phyloP scores from a whole-genome alignment of 1,284 basidiomycete genomes.

The Lignosus rhinocerotis region DNA sequence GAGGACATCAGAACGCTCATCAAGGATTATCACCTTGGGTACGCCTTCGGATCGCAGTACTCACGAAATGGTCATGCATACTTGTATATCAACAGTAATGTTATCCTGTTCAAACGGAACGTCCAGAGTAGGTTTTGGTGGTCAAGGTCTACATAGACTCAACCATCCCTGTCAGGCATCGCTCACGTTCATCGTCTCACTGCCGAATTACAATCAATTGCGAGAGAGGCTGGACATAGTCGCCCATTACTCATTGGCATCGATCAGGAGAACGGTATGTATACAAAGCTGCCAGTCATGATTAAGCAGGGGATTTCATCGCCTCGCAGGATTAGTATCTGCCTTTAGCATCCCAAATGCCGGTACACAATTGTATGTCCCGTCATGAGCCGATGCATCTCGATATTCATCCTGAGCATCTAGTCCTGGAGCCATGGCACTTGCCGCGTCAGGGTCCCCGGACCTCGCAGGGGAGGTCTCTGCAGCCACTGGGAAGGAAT shows the following conservation, averaged over 20 bases:
- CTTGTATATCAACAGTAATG: slow-evolving; percentile 36
- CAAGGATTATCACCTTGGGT: slow-evolving; percentile 62
- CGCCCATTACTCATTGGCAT: slow-evolving; percentile 64
- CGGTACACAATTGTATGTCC: slow-evolving; percentile 65
- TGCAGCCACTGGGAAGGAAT: slow-evolving; percentile 51
- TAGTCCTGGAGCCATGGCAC: slow-evolving; percentile 74
- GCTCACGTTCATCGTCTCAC: slow-evolving; percentile 51
- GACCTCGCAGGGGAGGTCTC: slow-evolving; percentile 49
- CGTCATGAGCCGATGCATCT: background rate
- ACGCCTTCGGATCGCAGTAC: slow-evolving; percentile 6
- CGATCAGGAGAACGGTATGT: slow-evolving; percentile 69
- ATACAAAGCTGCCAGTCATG: background rate
- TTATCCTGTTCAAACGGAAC: slow-evolving; percentile 72
- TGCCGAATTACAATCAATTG: slow-evolving; percentile 50
- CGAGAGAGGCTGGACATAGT: slow-evolving; percentile 55
- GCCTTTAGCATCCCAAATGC: slow-evolving; percentile 55
- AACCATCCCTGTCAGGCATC: slow-evolving; percentile 41
- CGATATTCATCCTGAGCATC: background rate
- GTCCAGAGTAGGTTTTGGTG: slow-evolving; percentile 44
- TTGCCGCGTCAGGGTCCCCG: slow-evolving; percentile 54
- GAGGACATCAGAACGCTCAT: slow-evolving; percentile 59
- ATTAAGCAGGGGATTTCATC: background rate
- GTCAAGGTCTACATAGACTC: background rate
- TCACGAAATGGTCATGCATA: background rate
- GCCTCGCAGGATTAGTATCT: slow-evolving; percentile 55